Evolutionary conservation across 495 filamentous ascomycete genomes (phyloP).

Genomic region (Penicillium malachiteum): DNA sequence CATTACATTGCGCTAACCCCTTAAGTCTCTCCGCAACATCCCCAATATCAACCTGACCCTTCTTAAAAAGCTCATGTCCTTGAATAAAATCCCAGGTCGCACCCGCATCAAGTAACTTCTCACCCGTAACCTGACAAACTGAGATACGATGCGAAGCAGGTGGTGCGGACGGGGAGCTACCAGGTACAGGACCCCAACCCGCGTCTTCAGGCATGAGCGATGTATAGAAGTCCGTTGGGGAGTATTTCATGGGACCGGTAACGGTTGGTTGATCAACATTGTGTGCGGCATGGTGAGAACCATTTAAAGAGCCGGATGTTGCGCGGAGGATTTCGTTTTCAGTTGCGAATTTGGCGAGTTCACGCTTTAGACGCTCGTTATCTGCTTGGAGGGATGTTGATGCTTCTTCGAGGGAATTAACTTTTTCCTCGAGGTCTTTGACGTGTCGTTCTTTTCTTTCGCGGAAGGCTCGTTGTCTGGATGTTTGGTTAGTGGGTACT

Average conservation of each 20-base stretch:
- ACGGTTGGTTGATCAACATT: slow-evolving; percentile 23
- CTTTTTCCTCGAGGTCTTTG: slow-evolving; percentile 85
- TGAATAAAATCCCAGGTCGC: slow-evolving; percentile 93
- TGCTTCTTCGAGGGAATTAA: slow-evolving; percentile 66
- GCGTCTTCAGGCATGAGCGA: slow-evolving; percentile 38
- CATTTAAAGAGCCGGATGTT: slow-evolving; percentile 46
- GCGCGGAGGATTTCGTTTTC: slow-evolving; percentile 96
- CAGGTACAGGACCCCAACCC: slow-evolving; percentile 17
- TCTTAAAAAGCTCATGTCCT: slow-evolving; percentile 72
- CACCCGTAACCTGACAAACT: slow-evolving; percentile 62
- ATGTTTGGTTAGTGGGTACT: not conserved
- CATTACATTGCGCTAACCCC: slow-evolving; percentile 79
- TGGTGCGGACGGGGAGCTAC: slow-evolving; percentile 19
- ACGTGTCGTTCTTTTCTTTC: slow-evolving; percentile 95
- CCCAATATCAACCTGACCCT: slow-evolving; percentile 80
- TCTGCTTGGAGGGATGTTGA: slow-evolving; percentile 59
- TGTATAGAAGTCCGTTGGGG: slow-evolving; percentile 64
- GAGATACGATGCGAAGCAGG: slow-evolving; percentile 60
- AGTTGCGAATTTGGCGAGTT: slow-evolving; percentile 73
- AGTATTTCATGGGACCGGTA: slow-evolving; percentile 72
- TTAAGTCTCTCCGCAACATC: slow-evolving; percentile 75
- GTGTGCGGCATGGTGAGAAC: slow-evolving; percentile 21
- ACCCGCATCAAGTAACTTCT: slow-evolving; percentile 72
- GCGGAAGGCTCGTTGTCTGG: slow-evolving; percentile 91
- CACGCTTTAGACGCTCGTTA: slow-evolving; percentile 81